Evolutionary conservation across 345 rosid species (phyloP), one percentile per base, ranked within the genome.

Genomic region (Brassica incana): DNA sequence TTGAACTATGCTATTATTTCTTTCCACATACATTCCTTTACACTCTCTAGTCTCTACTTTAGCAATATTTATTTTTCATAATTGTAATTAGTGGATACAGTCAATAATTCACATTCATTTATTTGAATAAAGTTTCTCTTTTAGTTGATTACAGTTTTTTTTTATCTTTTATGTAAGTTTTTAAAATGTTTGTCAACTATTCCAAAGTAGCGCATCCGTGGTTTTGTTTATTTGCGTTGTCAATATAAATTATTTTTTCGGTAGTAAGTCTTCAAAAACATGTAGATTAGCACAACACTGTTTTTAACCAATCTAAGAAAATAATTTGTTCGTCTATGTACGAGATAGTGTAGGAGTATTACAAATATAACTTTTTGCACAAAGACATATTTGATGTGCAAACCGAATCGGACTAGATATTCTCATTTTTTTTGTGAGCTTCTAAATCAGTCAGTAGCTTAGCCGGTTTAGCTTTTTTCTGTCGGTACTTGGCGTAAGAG

Each of bases 401-500:
- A 68, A 69, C 67, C 50, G 16, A 59, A 40, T 8, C 73, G 0
- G 32, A 59, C 65, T 35, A 52, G 6, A 15, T n/a, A 56, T 16
- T 52, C 27, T 82, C 85, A 87, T 81, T 85, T 90, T 20, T 20
- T 20, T 78, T 77, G 87, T 87, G 90, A 59, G 97, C 91, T 83
- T 91, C 97, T 30, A 89, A 43, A 74, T 89, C 97, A 91, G 81
- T 52, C 7, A 50, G 5, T 50, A 50, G 2, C 68, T 69, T 2
- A 6, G 6, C 67, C 12, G 16, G 82, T 84, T 88, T 91, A 82
- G 77, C 85, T 79, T 76, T 95, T 84, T 87, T 92, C 80, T 91
- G 97, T 79, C 72, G 87, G 79, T 91, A 95, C 86, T 91, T 92
- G 71, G 95, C 87, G 33, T 83, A 89, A 0, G 99, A 92, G 85